phyloP scores from a whole-genome alignment of 1,284 basidiomycete species.

The Papiliotrema terrestris region DNA sequence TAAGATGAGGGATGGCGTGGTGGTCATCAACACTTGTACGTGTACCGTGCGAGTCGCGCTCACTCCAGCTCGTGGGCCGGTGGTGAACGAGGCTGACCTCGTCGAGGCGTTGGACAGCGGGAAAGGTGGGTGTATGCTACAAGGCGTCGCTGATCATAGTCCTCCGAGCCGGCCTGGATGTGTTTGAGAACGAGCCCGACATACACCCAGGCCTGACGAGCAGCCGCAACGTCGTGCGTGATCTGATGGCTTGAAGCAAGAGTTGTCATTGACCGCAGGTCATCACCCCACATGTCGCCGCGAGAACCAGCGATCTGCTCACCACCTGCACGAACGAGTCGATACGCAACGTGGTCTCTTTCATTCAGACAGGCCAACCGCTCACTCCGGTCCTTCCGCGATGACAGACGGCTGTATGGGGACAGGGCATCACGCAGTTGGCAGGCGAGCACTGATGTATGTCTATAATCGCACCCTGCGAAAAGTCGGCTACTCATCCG shows the following conservation, averaged over 20 bases:
- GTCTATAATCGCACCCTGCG: too few species aligned
- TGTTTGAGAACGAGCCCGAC: constrained; percentile 30
- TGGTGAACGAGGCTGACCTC: constrained; percentile 21
- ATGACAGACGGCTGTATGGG: too few species aligned
- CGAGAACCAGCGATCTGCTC: constrained; percentile 6
- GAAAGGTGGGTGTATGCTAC: constrained; percentile 17
- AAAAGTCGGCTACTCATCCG: too few species aligned
- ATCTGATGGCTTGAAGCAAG: too few species aligned
- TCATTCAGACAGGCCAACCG: constrained; percentile 12
- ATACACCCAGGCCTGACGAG: constrained; percentile 22
- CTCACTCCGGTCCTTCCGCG: constrained; percentile 8
- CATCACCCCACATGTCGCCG: constrained; percentile 7
- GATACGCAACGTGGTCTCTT: constrained; percentile 8
- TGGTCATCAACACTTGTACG: constrained; percentile 24
- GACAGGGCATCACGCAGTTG: too few species aligned
- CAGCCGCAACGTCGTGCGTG: constrained; percentile 29
- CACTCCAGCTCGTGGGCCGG: constrained; percentile 13
- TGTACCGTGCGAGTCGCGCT: background rate
- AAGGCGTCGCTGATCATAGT: constrained; percentile 11
- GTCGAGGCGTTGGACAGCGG: constrained; percentile 27
- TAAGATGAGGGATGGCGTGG: constrained; percentile 25
- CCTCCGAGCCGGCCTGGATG: constrained; percentile 26
- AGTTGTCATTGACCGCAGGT: constrained; percentile 3
- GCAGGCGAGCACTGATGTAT: too few species aligned
- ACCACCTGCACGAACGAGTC: constrained; percentile 2